Conservation (phyloP, 768 basidiomycete genomes). For the Macrolepiota albuminosa region DNA sequence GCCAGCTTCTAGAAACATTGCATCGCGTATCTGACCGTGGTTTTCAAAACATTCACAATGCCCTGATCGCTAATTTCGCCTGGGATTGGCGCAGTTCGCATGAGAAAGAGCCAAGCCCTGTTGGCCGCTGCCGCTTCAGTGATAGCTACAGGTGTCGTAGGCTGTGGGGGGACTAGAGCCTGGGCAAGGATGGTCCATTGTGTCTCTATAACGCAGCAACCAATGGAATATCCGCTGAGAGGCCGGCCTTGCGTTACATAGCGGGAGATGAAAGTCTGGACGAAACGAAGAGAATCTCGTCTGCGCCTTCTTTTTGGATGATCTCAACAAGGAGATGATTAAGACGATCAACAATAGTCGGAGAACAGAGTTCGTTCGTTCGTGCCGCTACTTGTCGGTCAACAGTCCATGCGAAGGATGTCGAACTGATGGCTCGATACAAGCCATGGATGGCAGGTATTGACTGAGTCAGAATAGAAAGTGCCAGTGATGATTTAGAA, state of each 20-base stretch:
- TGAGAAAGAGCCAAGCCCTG: constrained; percentile 70
- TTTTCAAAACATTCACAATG: constrained; percentile 37
- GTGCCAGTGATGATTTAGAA: constrained; percentile 36
- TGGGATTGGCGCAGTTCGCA: constrained; percentile 45
- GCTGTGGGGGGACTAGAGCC: constrained; percentile 37
- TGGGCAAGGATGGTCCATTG: constrained; percentile 85
- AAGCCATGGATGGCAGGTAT: constrained; percentile 83
- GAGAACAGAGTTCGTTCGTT: constrained; percentile 57
- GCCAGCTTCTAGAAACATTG: constrained; percentile 83
- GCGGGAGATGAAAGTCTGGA: constrained; percentile 67
- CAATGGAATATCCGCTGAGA: constrained; percentile 80
- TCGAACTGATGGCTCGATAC: constrained; percentile 80
- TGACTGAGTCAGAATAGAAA: constrained; percentile 66
- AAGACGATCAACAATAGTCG: constrained; percentile 65
- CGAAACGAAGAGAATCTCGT: constrained; percentile 48
- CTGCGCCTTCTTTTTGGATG: constrained; percentile 47
- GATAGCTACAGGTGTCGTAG: constrained; percentile 25
- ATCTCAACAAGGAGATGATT: constrained; percentile 68
- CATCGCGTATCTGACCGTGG: constrained; percentile 56
- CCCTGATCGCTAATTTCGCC: constrained; percentile 32
- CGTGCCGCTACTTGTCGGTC: constrained; percentile 43
- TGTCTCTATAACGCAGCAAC: constrained; percentile 85
- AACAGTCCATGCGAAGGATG: constrained; percentile 68
- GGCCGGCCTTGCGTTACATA: constrained; percentile 76
- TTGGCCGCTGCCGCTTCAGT: constrained; percentile 80